Percentiles rank a stretch among this genome's conserved stretches.
Evolutionary conservation across 2,329 filamentous ascomycete genomes (phyloP).

Genomic region (Cladosporium colombiae): DNA sequence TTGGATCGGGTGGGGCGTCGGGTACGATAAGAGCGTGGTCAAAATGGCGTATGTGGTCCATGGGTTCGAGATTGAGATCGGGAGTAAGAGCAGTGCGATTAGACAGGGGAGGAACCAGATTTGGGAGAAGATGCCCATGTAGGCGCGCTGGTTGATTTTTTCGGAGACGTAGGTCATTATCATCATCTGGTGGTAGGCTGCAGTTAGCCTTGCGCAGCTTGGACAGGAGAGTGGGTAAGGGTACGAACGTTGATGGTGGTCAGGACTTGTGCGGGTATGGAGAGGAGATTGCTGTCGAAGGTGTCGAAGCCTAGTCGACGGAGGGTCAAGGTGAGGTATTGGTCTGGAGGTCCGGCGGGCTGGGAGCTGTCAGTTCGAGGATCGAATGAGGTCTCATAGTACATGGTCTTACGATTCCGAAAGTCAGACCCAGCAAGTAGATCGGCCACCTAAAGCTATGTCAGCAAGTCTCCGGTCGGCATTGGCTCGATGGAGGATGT

Average conservation of each 20-base stretch:
- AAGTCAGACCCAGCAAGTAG: background rate
- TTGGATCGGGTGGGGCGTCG: conserved; percentile 46
- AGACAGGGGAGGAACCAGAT: conserved; percentile 63
- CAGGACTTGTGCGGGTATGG: conserved; percentile 49
- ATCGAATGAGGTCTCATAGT: conserved; percentile 42
- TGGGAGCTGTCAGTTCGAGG: conserved; percentile 55
- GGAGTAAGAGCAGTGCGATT: conserved; percentile 49
- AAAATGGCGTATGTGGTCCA: conserved; percentile 42
- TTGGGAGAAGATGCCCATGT: conserved; percentile 53
- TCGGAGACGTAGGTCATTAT: conserved; percentile 6
- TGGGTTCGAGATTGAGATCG: conserved; percentile 30
- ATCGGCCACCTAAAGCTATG: background rate
- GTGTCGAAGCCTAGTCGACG: conserved; percentile 59
- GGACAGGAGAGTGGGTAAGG: background rate
- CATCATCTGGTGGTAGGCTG: background rate
- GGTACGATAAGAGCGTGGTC: conserved; percentile 43
- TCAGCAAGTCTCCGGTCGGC: background rate
- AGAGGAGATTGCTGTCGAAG: conserved; percentile 64
- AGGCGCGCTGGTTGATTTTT: conserved; percentile 45
- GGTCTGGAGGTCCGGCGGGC: conserved; percentile 53
- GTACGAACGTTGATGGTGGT: background rate
- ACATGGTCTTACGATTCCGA: background rate
- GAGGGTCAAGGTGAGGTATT: conserved; percentile 61
- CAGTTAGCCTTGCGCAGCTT: background rate
- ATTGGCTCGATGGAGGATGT: background rate